Percentiles rank a stretch among this genome's conserved stretches.
phyloP scores from a whole-genome alignment of 2,329 filamentous ascomycete genomes.

The Sclerotinia minor region DNA sequence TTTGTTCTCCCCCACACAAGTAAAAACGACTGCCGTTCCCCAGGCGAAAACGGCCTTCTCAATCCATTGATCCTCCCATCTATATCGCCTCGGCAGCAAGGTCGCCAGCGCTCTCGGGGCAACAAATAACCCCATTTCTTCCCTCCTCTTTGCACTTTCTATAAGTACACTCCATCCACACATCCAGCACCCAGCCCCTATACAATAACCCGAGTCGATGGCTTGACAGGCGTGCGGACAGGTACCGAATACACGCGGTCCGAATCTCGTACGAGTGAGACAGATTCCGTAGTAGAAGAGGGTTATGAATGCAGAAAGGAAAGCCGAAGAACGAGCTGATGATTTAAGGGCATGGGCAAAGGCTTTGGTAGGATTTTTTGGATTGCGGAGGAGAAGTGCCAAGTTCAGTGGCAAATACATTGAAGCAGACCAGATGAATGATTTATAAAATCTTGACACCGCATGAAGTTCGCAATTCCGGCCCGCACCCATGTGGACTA shows the following conservation, averaged over 20 bases:
- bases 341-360: constrained; percentile 47
- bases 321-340: constrained; percentile 70
- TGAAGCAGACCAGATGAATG: constrained; percentile 72
- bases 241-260: constrained; percentile 64
- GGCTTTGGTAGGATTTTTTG: constrained; percentile 48
- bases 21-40: constrained; percentile 70
- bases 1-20: constrained; percentile 60
- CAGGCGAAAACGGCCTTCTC: constrained; percentile 66
- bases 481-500: constrained; percentile 79
- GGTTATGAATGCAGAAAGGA: constrained; percentile 74
- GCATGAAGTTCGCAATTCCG: constrained; percentile 75
- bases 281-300: constrained; percentile 87
- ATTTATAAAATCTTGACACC: constrained; percentile 62
- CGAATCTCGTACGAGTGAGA: constrained; percentile 70
- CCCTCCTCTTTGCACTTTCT: constrained; percentile 63
- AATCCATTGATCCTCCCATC: constrained; percentile 61
- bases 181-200: constrained; percentile 68
- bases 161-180: constrained; percentile 82
- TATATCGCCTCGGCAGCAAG: constrained; percentile 70
- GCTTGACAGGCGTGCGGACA: constrained; percentile 50
- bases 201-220: constrained; percentile 65
- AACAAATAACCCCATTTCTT: constrained; percentile 79
- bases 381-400: constrained; percentile 59
- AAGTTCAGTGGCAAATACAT: constrained; percentile 74
- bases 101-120: constrained; percentile 75